A percentile compares a stretch with the other conserved stretches of the same genome.
Conservation (phyloP, 192 early-diverging fungal genomes). For the Phlyctochytrium planicorne region DNA sequence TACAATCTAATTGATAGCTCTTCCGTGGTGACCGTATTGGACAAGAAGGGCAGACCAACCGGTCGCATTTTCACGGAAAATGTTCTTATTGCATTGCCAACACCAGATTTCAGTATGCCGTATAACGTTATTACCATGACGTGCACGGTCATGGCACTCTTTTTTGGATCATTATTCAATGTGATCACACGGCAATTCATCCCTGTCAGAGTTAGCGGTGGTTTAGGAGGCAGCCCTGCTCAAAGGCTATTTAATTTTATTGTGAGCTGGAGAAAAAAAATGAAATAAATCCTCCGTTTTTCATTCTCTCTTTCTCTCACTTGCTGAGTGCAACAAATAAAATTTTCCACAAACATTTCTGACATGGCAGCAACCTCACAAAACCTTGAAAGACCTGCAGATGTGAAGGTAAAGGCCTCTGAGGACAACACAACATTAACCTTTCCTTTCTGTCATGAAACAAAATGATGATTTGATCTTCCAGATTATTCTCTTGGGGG, state of each 20-base stretch:
- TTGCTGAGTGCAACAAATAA: too few relatives aligned
- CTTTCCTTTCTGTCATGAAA: neutral
- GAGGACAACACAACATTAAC: neutral
- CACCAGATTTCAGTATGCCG: conserved; percentile 98
- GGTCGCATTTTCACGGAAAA: conserved; percentile 74
- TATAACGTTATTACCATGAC: conserved; percentile 99
- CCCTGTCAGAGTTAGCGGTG: too few relatives aligned
- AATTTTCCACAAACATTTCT: neutral
- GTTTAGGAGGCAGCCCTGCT: too few relatives aligned
- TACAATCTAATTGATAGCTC: conserved; percentile 8
- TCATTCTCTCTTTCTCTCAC: too few relatives aligned
- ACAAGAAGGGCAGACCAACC: conserved; percentile 1
- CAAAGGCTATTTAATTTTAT: too few relatives aligned
- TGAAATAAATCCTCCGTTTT: too few relatives aligned
- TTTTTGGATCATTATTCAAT: conserved; percentile 1
- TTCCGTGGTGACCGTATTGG: conserved; percentile 11
- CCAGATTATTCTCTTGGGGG: conserved; percentile 62
- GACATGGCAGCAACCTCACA: neutral
- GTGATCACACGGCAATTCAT: neutral
- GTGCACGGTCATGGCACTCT: conserved; percentile 59
- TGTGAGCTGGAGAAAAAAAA: too few relatives aligned
- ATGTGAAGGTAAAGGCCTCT: conserved; percentile 10
- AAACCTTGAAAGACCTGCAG: conserved; percentile 9
- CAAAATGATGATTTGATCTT: neutral
- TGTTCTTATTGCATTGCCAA: conserved; percentile 85